These are phyloP conservation scores for Trichosporon asahii DNA, from an alignment of 1,284 basidiomycete species.

Conservation along the genomic window DNA sequence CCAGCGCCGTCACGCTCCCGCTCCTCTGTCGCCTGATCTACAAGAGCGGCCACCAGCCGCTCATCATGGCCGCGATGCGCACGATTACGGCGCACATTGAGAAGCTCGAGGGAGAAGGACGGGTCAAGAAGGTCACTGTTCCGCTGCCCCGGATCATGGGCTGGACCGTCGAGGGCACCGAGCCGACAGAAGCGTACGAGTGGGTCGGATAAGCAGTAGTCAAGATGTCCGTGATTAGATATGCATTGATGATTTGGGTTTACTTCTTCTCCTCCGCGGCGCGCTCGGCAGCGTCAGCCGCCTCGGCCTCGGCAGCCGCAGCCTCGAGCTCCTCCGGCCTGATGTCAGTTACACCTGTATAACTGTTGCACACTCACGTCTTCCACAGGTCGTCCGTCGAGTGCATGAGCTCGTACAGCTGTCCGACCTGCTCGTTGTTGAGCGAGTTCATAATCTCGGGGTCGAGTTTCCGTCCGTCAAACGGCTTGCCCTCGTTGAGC, in stretches of 20 bases:
- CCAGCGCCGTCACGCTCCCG: constrained; percentile 22
- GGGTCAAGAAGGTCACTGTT: constrained; percentile 51
- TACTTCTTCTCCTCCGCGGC: constrained; percentile 13
- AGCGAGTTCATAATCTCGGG: constrained; percentile 78
- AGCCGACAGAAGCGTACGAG: constrained; percentile 36
- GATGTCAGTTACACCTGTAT: background rate
- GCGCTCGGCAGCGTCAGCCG: background rate
- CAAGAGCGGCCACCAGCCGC: constrained; percentile 35
- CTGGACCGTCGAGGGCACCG: constrained; percentile 25
- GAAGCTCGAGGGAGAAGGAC: constrained; percentile 59
- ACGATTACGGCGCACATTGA: constrained; percentile 33
- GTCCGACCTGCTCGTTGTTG: constrained; percentile 80
- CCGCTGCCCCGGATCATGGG: constrained; percentile 28
- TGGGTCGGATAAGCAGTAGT: constrained; percentile 19
- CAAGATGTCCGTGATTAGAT: background rate
- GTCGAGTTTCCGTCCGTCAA: constrained; percentile 72
- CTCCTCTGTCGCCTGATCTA: constrained; percentile 40
- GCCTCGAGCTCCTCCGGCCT: constrained; percentile 23
- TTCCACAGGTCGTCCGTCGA: constrained; percentile 83
- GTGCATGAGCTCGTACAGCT: constrained; percentile 88
- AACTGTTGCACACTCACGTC: constrained; percentile 40
- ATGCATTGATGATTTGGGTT: background rate
- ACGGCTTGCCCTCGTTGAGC: constrained; percentile 26
- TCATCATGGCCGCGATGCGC: constrained; percentile 36
- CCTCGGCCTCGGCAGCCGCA: constrained; percentile 19